Evolutionary conservation across 2,329 filamentous ascomycete genomes (phyloP).

Genomic region (Cadophora sp.): DNA sequence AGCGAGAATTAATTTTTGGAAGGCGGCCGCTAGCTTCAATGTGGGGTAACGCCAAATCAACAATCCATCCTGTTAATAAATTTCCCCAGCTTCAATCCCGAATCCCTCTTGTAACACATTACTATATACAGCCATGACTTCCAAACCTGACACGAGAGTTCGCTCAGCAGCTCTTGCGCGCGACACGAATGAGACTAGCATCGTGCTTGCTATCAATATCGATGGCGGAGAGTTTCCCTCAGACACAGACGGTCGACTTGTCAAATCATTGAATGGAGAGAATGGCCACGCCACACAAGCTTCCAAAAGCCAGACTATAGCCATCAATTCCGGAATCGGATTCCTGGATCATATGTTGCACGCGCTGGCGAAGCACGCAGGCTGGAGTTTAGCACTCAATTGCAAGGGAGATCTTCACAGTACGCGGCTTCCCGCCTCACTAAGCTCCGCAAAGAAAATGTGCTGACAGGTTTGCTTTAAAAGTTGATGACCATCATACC

Average conservation of each 20-base stretch:
- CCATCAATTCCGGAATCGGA: slow-evolving; percentile 90
- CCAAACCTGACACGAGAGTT: slow-evolving; percentile 32
- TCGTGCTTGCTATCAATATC: slow-evolving; percentile 89
- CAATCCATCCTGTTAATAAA: neutral
- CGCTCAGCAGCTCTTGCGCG: slow-evolving; percentile 83
- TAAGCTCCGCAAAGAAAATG: neutral
- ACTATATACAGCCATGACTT: slow-evolving; percentile 32
- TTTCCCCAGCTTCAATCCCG: neutral
- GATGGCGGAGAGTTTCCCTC: slow-evolving; percentile 84
- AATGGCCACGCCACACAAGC: slow-evolving; percentile 82
- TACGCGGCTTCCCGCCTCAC: slow-evolving; percentile 52
- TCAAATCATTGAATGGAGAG: slow-evolving; percentile 55
- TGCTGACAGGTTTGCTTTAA: slow-evolving; percentile 24
- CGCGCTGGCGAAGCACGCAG: slow-evolving; percentile 92
- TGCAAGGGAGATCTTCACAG: slow-evolving; percentile 92
- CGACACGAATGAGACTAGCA: slow-evolving; percentile 98
- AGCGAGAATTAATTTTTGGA: slow-evolving; percentile 9
- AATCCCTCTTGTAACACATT: neutral
- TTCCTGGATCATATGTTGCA: slow-evolving; percentile 99
- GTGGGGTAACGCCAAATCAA: slow-evolving; percentile 20
- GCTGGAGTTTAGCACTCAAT: slow-evolving; percentile 85
- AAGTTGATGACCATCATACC: slow-evolving; percentile 99
- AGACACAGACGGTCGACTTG: slow-evolving; percentile 63
- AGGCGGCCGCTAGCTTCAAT: slow-evolving; percentile 20
- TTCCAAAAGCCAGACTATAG: slow-evolving; percentile 84